Evolutionary conservation across 2,329 filamentous ascomycete genomes (phyloP), one percentile per base, ranked within the genome.

Genomic region (Botrytis elliptica): DNA sequence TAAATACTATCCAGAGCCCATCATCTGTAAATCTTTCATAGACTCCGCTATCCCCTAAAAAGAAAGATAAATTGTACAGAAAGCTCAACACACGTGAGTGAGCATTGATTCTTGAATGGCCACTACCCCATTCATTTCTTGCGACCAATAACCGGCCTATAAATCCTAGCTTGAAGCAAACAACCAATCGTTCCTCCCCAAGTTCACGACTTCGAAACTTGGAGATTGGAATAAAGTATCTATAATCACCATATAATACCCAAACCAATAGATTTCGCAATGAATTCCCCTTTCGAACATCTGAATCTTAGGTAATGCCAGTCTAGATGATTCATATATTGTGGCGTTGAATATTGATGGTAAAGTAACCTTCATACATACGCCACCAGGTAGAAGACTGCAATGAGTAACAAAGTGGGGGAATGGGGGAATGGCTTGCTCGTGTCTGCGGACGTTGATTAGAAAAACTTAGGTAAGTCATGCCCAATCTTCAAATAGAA

Each of bases 281-380:
- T 18, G 7, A 49, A n/a, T 49, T 2, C 8, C 14, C 33, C n/a
- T 40, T 55, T 40, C 16, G 5, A 6, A 40, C 25, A 20, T 20
- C 16, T 4, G 22, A 55, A 33, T 67, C 14, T 67, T n/a, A n/a
- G 46, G 25, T 12, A 67, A 38, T 25, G 33, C 14, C 5, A 12
- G 22, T 55, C 33, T n/a, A 67, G 22, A 67, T 67, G 46, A 67
- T 67, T 67, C 22, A 67, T 67, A 52, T n/a, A 38, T 67, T 52
- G 65, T 67, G 46, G 65, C 65, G 33, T 55, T 12, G 46, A 67
- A 46, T 40, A 38, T 67, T 52, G 6, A 38, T 67, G 46, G 65
- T 55, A 67, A 67, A 55, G 65, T 67, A 67, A 55, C 65, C 33
- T 25, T 18, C 49, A 67, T 52, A 67, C 46, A 67, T 67, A 67